A percentile compares a stretch with the other conserved stretches of the same genome.
These are phyloP conservation scores for Xylaria sp. DNA, from an alignment of 495 filamentous ascomycete species.

Conservation along the genomic window DNA sequence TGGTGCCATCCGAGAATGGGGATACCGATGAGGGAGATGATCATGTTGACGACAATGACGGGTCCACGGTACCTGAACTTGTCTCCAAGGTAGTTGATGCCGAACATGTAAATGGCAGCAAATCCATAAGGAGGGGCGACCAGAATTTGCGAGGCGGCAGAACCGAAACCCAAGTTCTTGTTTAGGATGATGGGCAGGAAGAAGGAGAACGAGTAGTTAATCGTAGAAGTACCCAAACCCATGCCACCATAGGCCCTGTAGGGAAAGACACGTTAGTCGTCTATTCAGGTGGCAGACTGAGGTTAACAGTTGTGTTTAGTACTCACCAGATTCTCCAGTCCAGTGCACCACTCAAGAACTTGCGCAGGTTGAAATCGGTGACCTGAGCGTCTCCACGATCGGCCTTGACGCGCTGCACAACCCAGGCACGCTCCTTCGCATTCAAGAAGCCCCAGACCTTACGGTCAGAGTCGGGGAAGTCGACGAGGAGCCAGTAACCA, in stretches of 20 bases:
- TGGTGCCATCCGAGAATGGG: slow-evolving; percentile 57
- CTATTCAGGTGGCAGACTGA: background rate
- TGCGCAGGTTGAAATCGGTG: slow-evolving; percentile 56
- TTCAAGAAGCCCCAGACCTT: slow-evolving; percentile 62
- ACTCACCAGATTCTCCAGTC: slow-evolving; percentile 64
- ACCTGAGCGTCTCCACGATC: slow-evolving; percentile 60
- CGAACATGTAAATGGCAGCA: slow-evolving; percentile 64
- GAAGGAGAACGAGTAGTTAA: slow-evolving; percentile 67
- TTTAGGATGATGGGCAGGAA: slow-evolving; percentile 70
- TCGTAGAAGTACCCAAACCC: slow-evolving; percentile 60
- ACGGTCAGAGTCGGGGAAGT: slow-evolving; percentile 63
- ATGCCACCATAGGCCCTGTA: slow-evolving; percentile 57
- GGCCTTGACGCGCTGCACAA: slow-evolving; percentile 60
- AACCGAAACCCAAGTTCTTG: slow-evolving; percentile 61
- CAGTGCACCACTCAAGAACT: slow-evolving; percentile 52
- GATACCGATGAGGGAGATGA: slow-evolving; percentile 50
- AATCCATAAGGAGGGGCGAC: slow-evolving; percentile 66
- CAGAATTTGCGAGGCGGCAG: slow-evolving; percentile 62
- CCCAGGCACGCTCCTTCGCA: slow-evolving; percentile 56
- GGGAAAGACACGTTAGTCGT: background rate
- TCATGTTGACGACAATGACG: slow-evolving; percentile 59
- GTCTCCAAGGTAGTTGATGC: slow-evolving; percentile 60
- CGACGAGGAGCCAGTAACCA: slow-evolving; percentile 61
- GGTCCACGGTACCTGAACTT: slow-evolving; percentile 61
- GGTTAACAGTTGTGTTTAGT: slow-evolving; percentile 1